These are phyloP conservation scores for Coniochaeta sp. DNA, from an alignment of 2,329 filamentous ascomycete genomes.

Conservation along the genomic window DNA sequence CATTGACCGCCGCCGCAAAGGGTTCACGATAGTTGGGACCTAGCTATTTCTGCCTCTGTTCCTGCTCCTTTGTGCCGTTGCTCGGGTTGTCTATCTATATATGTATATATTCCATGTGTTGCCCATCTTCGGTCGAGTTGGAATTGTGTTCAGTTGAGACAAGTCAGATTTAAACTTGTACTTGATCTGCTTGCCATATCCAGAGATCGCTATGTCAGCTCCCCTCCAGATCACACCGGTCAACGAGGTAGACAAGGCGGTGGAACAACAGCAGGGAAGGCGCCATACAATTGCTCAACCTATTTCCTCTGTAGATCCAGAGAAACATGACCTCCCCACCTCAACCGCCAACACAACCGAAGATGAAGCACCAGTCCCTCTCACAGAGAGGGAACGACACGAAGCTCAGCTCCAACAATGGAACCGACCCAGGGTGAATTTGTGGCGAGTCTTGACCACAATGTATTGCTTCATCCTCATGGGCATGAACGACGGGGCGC, in stretches of 20 bases:
- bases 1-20: background rate
- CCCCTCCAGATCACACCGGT: background rate
- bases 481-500: constrained; percentile 60
- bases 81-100: background rate
- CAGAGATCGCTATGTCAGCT: background rate
- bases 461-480: constrained; percentile 57
- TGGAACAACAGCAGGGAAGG: background rate
- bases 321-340: background rate
- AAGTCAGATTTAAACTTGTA: background rate
- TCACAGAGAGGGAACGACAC: constrained; percentile 7
- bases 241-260: background rate
- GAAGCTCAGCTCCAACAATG: constrained; percentile 38
- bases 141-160: background rate
- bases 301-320: background rate
- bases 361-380: background rate
- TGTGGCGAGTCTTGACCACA: constrained; percentile 49
- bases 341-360: background rate
- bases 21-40: background rate
- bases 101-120: background rate
- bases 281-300: background rate
- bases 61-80: background rate
- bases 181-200: background rate
- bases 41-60: background rate
- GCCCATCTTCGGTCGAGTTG: background rate
- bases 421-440: constrained; percentile 54